Percentiles rank a stretch among this genome's conserved stretches.
Conservation (phyloP, 2,329 filamentous ascomycete species). For the Graphilbum fragrans region DNA sequence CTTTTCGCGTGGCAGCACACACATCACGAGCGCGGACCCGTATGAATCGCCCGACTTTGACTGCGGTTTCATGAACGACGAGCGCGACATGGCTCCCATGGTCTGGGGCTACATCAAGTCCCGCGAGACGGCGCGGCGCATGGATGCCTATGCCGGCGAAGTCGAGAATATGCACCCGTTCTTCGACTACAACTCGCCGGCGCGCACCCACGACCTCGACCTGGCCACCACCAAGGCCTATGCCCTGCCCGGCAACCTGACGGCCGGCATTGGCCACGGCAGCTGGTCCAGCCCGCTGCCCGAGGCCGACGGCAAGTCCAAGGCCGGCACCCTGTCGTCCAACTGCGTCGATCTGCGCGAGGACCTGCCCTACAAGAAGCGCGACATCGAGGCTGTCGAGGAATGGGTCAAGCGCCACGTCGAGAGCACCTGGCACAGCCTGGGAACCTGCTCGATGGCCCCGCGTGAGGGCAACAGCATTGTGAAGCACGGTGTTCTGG, state of each 20-base stretch:
- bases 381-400: constrained; percentile 54
- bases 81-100: constrained; percentile 74
- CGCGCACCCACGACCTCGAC: constrained; percentile 60
- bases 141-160: constrained; percentile 68
- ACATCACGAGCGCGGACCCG: constrained; percentile 59
- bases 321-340: constrained; percentile 41
- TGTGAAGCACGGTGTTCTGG: constrained; percentile 67
- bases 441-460: constrained; percentile 65
- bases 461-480: constrained; percentile 66
- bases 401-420: constrained; percentile 62
- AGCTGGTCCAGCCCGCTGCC: constrained; percentile 53
- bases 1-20: constrained; percentile 59
- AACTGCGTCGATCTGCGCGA: constrained; percentile 48
- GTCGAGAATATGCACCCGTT: constrained; percentile 58
- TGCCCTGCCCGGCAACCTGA: constrained; percentile 59
- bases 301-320: constrained; percentile 37
- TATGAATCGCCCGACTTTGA: constrained; percentile 71
- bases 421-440: constrained; percentile 62
- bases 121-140: constrained; percentile 65
- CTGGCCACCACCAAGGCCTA: constrained; percentile 64
- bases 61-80: constrained; percentile 75
- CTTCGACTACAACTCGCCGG: constrained; percentile 58
- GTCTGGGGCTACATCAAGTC: constrained; percentile 79
- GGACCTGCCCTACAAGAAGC: constrained; percentile 52
- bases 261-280: constrained; percentile 61